phyloP scores from a whole-genome alignment of 169 alveolate species.

The Blepharisma undulans region DNA sequence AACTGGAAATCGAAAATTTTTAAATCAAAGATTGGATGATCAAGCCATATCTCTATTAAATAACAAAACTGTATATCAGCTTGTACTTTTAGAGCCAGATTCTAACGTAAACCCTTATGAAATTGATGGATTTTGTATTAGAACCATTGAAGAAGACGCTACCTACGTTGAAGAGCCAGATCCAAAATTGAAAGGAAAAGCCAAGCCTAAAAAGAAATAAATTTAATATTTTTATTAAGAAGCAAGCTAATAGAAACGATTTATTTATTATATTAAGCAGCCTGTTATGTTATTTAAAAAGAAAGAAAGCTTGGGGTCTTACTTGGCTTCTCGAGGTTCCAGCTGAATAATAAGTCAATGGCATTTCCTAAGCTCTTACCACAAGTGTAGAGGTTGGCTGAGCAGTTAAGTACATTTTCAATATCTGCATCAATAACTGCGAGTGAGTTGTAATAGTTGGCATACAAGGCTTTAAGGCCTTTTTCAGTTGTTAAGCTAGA shows the following conservation, averaged over 20 bases:
- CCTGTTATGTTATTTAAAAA: neutral
- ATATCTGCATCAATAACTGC: neutral
- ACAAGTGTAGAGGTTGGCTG: neutral
- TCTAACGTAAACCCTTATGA: constrained; percentile 20
- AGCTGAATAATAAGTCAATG: neutral
- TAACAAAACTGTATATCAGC: constrained; percentile 45
- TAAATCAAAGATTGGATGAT: constrained; percentile 45
- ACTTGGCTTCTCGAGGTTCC: neutral
- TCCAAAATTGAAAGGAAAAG: neutral
- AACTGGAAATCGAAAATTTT: constrained; percentile 54
- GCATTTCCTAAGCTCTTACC: neutral
- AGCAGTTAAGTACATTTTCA: neutral
- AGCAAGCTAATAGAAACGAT: neutral
- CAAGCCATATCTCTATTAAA: constrained; percentile 45
- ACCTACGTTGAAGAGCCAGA: constrained; percentile 48
- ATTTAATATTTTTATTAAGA: too few species aligned
- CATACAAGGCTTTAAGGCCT: neutral
- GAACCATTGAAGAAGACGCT: constrained; percentile 64
- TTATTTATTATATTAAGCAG: neutral
- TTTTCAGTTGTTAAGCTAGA: neutral
- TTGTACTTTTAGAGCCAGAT: constrained; percentile 26
- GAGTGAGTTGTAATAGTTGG: neutral
- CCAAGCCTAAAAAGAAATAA: neutral
- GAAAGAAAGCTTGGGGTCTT: neutral
- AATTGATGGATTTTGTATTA: constrained; percentile 64